Evolutionary conservation across 495 filamentous ascomycete genomes (phyloP).

Genomic region (Physcia stellaris): DNA sequence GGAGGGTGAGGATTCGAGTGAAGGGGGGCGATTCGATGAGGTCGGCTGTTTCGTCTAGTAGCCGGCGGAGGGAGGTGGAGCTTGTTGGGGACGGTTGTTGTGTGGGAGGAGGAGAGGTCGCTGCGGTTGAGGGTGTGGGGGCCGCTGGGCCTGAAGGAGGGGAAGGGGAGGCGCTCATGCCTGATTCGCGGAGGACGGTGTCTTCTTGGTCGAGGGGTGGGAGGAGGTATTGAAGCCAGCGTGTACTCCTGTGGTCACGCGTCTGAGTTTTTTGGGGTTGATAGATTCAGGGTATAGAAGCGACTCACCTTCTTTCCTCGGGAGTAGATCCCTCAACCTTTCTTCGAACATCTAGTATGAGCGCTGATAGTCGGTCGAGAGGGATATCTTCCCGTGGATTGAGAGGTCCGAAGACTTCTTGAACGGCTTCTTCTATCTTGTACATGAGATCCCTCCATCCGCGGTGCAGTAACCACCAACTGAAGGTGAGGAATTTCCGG

Average conservation of each 20-base stretch:
- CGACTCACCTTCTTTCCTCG: constrained; percentile 43
- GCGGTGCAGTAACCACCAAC: constrained; percentile 92
- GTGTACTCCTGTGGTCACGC: constrained; percentile 23
- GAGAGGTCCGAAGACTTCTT: constrained; percentile 69
- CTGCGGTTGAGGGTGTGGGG: constrained; percentile 1
- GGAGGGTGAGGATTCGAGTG: constrained; percentile 62
- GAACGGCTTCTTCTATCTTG: constrained; percentile 66
- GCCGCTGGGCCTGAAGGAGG: constrained; percentile 31
- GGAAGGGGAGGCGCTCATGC: constrained; percentile 45
- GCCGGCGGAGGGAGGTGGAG: constrained; percentile 49
- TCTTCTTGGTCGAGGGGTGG: constrained; percentile 65
- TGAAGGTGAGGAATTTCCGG: constrained; percentile 83
- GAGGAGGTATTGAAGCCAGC: constrained; percentile 78
- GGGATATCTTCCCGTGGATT: constrained; percentile 82
- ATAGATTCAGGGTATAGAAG: neutral
- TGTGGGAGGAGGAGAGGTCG: constrained; percentile 9
- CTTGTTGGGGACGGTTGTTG: constrained; percentile 13
- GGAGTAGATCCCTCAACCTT: constrained; percentile 69
- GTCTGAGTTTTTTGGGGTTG: neutral
- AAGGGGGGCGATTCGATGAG: constrained; percentile 89
- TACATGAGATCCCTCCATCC: constrained; percentile 74
- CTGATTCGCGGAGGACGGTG: constrained; percentile 69
- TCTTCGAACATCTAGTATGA: constrained; percentile 65
- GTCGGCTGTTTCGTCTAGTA: constrained; percentile 94
- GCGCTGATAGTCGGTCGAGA: constrained; percentile 58